Evolutionary conservation across 768 basidiomycete species (phyloP), one percentile per base, ranked within the genome.

Genomic region (Rhodotorula babjevae): DNA sequence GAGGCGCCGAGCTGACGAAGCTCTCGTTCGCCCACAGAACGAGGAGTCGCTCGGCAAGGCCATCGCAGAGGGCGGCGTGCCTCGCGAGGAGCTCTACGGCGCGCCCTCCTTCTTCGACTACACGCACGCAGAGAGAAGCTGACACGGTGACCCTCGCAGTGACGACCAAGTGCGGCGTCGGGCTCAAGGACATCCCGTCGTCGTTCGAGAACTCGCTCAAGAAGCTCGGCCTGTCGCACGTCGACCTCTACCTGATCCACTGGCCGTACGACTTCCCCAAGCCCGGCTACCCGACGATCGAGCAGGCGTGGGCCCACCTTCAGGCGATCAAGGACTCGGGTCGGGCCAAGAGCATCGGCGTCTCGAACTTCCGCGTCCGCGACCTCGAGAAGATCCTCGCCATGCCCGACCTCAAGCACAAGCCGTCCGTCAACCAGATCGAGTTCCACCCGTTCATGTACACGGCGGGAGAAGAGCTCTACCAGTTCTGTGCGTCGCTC

Each of bases 261-360:
- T 57, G 82, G 60, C 71, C 71, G 16, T 65, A 68, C 58, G 71
- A 73, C 27, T 71, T 76, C 31, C 62, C 40, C 2, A 69, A 72
- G 59, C 57, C 56, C 1, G 74, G 65, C 0, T 69, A 64, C 44
- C 68, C 71, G 19, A 63, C 62, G 2, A 67, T 75, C 58, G 33
- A 67, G 47, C 68, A 72, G 4, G 58, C 63, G 1, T 72, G 75
- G 56, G 52, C 63, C 60, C 85, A 81, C 11, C 85, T 90, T 85
- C 88, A 89, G 76, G 84, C 84, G 53, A 81, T 86, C 50, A 82
- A 86, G 76, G 77, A 77, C 31, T 84, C 82, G 68, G 86, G 86
- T 7, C 77, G 83, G 44, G 79, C 83, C 50, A 80, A 79, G 65
- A 79, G 78, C 23, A 82, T 84, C 71, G 83, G 83, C 5, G 81